Evolutionary conservation across 2,329 filamentous ascomycete species (phyloP), one percentile per base, ranked within the genome.

Genomic region (Tolypocladium inflatum): DNA sequence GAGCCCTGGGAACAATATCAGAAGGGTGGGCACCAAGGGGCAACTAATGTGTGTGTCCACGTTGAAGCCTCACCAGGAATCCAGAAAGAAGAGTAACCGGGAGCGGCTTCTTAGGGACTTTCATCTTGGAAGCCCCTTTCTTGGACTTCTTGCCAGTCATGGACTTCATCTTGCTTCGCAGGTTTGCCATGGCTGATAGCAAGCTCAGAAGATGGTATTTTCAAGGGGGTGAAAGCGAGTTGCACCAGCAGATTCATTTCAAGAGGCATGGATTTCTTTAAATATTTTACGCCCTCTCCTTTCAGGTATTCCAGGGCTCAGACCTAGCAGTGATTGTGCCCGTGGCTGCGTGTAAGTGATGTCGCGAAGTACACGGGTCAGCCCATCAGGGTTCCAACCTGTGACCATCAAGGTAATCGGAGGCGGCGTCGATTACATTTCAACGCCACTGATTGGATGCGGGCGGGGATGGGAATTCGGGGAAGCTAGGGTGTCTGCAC

Each of bases 1-100:
- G 84, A 82, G 13, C 86, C 86, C 83, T 85, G 37, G 41, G 11
- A 9, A 21, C 41, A 0, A 17, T 6, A 13, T 19, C 26, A 55
- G 41, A 39, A 56, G 6, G 11, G 5, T 17, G 9, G 5, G 11
- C 48, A 35, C 5, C 48, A n/a, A 35, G 19, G 5, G 9, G 9
- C 4, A 21, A 50, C 11, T 33, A 7, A 11, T 33, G 9, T n/a
- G 9, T n/a, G 26, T n/a, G 19, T 9, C 39, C 17, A 11, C 1
- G 13, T 33, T 26, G 17, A 23, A 33, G 42, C 0, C 59, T 26
- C 59, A 72, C 71, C 55, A 73, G 50, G 33, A 73, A 73, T 0
- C 71, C 71, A 2, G 71, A 73, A 0, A 73, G 61, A 2, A 73
- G 63, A 9, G 71, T 73, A 10, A 73, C 71, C 0, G 71, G 70